A percentile compares a stretch with the other conserved stretches of the same genome.
Conservation (phyloP, 2,329 filamentous ascomycete species). For the Hymenoscyphus repandus region DNA sequence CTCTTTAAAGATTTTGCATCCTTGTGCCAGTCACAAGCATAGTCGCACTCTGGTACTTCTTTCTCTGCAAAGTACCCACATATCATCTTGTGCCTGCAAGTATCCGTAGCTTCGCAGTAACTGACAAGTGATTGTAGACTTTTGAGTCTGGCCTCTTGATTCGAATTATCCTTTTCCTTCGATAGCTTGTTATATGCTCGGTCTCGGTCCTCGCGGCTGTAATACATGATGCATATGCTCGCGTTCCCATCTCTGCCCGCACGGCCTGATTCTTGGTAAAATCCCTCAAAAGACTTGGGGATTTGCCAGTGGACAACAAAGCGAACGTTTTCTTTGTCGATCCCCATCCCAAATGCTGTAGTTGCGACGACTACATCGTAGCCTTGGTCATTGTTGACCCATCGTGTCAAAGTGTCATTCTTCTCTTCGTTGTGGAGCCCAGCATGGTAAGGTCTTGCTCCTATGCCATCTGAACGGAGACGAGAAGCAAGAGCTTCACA, state of each 20-base stretch:
- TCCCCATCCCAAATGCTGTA: conserved; percentile 96
- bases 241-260: conserved; percentile 88
- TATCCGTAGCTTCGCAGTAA: conserved; percentile 73
- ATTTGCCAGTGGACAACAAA: conserved; percentile 95
- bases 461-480: conserved; percentile 63
- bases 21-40: conserved; percentile 76
- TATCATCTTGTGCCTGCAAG: conserved; percentile 72
- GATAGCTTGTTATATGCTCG: conserved; percentile 55
- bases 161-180: conserved; percentile 40
- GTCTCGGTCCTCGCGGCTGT: conserved; percentile 81
- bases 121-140: conserved; percentile 65
- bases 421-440: conserved; percentile 63
- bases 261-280: conserved; percentile 91
- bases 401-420: conserved; percentile 63
- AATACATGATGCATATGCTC: conserved; percentile 83
- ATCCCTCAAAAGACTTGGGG: conserved; percentile 90
- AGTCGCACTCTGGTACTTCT: conserved; percentile 56
- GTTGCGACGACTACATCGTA: conserved; percentile 94
- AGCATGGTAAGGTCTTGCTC: conserved; percentile 68
- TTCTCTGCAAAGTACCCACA: conserved; percentile 72
- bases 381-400: conserved; percentile 67
- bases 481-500: conserved; percentile 66
- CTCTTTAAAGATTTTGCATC: conserved; percentile 53
- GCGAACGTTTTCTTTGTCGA: conserved; percentile 90
- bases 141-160: conserved; percentile 48